Evolutionary conservation across 805 yeast genomes (phyloP), one percentile per base, ranked within the genome.

Genomic region (Candida incommunis): DNA sequence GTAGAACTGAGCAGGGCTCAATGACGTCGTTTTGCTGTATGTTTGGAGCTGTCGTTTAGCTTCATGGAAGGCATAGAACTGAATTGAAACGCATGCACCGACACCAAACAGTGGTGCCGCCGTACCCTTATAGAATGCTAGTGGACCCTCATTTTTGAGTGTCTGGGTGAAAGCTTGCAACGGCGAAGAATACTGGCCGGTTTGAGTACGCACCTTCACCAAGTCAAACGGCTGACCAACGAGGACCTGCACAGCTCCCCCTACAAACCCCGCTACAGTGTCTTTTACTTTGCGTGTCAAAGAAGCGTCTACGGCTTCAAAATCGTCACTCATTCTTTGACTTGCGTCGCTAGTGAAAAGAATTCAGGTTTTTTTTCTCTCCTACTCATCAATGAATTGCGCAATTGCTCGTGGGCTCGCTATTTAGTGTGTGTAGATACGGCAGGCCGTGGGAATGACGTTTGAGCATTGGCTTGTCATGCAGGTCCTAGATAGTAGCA

Each of bases 201-300:
- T 78, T 52, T 79, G 84, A 53, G 77, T 68, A 47, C 83, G 67
- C 22, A 79, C 85, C 56, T 79, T 79, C 53, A 88, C 75, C 53
- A 90, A 72, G 58, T 79, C 86, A 59, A 78, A 78, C 15, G 83
- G 84, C 57, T 78, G 84, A 26, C 77, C 76, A n/a, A 72, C 66
- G 15, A 72, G 56, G 2, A 72, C 77, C 54, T 72, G 77, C 2
- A 70, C 74, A 3, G 72, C 76, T 7, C 77, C 77, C 18, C 76
- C 77, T 7, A 67, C 69, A 49, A 72, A 72, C 3, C 77, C 77
- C 3, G 77, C 74, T 48, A 66, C 67, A 4, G 70, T 67, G 50
- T 75, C 80, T 51, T 75, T 75, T 27, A 63, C 65, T 54, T 74
- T 75, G 23, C 79, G 60, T 2, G 62, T 35, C 45, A 67, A 43